A percentile compares a stretch with the other conserved stretches of the same genome.
These are phyloP conservation scores for Coemansia sp. DNA, from an alignment of 192 early-diverging fungal species.

Conservation along the genomic window DNA sequence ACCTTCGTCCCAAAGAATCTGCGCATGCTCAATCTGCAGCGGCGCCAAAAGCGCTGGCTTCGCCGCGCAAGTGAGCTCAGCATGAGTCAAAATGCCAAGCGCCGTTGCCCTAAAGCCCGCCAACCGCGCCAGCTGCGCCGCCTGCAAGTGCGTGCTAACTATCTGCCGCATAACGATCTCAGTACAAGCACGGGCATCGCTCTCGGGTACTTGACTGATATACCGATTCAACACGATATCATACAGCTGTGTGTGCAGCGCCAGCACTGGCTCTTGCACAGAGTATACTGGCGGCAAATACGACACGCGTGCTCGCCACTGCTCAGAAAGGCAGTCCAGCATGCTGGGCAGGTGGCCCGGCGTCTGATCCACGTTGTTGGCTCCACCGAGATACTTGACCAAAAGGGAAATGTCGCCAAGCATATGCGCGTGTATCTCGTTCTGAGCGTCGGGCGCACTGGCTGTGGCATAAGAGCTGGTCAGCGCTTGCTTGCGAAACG, in stretches of 20 bases:
- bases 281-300: conserved; percentile 34
- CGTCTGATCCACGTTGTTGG: not conserved
- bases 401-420: conserved; percentile 42
- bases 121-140: conserved; percentile 45
- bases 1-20: conserved; percentile 52
- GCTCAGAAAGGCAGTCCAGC: conserved; percentile 22
- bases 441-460: not conserved
- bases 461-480: not conserved
- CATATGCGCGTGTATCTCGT: conserved; percentile 49
- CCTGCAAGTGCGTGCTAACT: conserved; percentile 35
- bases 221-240: conserved; percentile 22
- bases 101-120: conserved; percentile 42
- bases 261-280: conserved; percentile 47
- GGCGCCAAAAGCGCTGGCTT: conserved; percentile 24
- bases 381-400: conserved; percentile 11
- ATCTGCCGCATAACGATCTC: conserved; percentile 22
- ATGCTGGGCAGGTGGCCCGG: not conserved
- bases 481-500: not conserved
- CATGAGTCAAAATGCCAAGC: conserved; percentile 43
- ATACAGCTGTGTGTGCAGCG: conserved; percentile 43
- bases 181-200: not conserved
- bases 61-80: conserved; percentile 27
- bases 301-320: conserved; percentile 36
- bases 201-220: not conserved
- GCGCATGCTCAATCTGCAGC: conserved; percentile 47